These are phyloP conservation scores for Hymenotorrendiella dingleyae DNA, from an alignment of 2,329 filamentous ascomycete species.

Conservation along the genomic window DNA sequence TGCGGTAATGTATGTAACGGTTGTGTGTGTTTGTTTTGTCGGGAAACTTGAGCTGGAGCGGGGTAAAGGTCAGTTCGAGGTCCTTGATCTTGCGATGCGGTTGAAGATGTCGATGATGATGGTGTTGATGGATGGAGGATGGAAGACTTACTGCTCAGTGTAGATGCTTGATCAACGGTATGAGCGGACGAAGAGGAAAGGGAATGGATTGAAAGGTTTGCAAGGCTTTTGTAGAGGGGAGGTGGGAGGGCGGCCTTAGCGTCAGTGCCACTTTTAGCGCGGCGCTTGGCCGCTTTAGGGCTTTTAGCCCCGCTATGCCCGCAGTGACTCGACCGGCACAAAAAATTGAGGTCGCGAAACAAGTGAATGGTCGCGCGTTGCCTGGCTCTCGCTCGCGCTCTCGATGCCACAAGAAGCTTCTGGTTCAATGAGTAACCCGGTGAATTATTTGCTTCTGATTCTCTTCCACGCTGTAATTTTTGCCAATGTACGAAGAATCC, in stretches of 20 bases:
- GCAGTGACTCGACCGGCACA: no score
- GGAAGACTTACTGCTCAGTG: slow-evolving; percentile 26
- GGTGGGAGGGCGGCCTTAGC: background rate
- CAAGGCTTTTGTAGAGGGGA: background rate
- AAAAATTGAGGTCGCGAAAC: no score
- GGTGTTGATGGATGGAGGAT: background rate
- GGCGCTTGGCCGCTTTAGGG: no score
- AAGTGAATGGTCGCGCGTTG: no score
- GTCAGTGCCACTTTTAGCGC: no score
- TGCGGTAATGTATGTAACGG: slow-evolving; percentile 23
- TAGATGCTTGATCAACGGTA: slow-evolving; percentile 31
- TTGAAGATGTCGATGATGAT: slow-evolving; percentile 8
- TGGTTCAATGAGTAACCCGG: no score
- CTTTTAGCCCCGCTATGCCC: no score
- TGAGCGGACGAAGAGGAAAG: slow-evolving; percentile 20
- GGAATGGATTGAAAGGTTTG: background rate
- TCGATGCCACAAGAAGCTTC: no score
- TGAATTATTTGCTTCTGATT: no score
- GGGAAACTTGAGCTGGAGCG: slow-evolving; percentile 23
- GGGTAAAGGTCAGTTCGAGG: slow-evolving; percentile 13
- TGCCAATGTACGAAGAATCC: no score
- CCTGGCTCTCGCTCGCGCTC: no score
- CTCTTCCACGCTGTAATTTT: no score
- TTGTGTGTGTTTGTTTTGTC: slow-evolving; percentile 23
- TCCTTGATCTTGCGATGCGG: background rate